Percentiles rank a stretch among this genome's conserved stretches.
phyloP scores from a whole-genome alignment of 2,329 filamentous ascomycete genomes.

The Sarocladium strictum region DNA sequence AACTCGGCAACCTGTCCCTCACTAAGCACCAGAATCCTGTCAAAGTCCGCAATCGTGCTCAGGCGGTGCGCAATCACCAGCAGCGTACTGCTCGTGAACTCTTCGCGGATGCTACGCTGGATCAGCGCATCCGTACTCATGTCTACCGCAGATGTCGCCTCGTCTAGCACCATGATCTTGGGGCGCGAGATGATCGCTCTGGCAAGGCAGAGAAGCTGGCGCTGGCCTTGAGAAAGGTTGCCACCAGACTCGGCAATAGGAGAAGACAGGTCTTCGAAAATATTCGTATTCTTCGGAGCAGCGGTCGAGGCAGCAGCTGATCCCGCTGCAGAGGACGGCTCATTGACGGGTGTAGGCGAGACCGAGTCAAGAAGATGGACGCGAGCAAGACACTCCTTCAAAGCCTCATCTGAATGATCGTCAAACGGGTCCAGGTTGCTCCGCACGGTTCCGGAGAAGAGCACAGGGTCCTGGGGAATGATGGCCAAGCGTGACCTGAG shows the following conservation, averaged over 20 bases:
- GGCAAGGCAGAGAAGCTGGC: constrained; percentile 69
- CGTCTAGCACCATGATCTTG: constrained; percentile 74
- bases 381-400: constrained; percentile 62
- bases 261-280: constrained; percentile 57
- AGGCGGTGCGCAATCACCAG: constrained; percentile 71
- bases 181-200: constrained; percentile 66
- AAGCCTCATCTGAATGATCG: constrained; percentile 60
- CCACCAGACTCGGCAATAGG: constrained; percentile 65
- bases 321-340: constrained; percentile 20
- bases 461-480: constrained; percentile 73
- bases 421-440: constrained; percentile 74
- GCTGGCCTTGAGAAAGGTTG: constrained; percentile 70
- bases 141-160: constrained; percentile 73
- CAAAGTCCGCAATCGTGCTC: constrained; percentile 72
- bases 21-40: constrained; percentile 65
- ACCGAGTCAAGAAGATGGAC: constrained; percentile 58
- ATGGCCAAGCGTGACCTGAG: constrained; percentile 71
- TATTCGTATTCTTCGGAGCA: constrained; percentile 51
- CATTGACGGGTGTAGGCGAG: constrained; percentile 30
- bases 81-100: constrained; percentile 63
- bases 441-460: constrained; percentile 74
- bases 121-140: constrained; percentile 71
- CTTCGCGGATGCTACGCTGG: constrained; percentile 65
- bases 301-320: constrained; percentile 27
- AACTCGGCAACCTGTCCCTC: constrained; percentile 64